Evolutionary conservation across 495 filamentous ascomycete genomes (phyloP), one percentile per base, ranked within the genome.

Genomic region (Penicillium dipodomyicola): DNA sequence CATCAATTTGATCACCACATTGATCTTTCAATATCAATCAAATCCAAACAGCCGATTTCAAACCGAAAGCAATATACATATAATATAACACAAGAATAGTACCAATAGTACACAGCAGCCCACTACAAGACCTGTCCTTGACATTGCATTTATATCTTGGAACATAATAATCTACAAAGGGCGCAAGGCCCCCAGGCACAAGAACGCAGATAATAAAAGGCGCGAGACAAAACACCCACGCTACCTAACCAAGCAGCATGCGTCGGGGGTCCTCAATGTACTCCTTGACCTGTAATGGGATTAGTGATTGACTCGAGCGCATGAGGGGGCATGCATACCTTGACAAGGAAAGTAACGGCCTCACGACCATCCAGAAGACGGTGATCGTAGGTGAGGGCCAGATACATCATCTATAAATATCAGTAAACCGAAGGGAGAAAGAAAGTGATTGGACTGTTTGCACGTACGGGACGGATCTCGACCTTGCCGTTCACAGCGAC

Each of bases 311-410:
- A 56, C 12, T 22, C 0, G 9, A 19, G 10, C 30, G 23, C 23
- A 19, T 1, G 45, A 50, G 22, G 15, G 12, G 19, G 32, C 12
- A 37, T 17, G 60, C 64, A 56, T 64, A 83, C 86, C 86, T 96
- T 97, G 43, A 98, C 88, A 60, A 98, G 78, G 83, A 98, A 98
- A 57, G 93, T 95, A 27, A 96, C 92, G 12, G 92, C 95, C 78
- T 98, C 94, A 64, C 94, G 85, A 25, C 94, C 95, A 72, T 97
- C 95, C 25, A 98, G 79, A 37, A 97, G 82, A 60, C 94, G 88
- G 73, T 98, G 94, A 67, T 98, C 94, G 69, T 98, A 98, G 15
- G 94, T 98, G 49, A 98, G 82, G 40, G 94, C 95, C 40, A 98
- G 84, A 62, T 96, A 97, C 94, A 98, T 98, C 91, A 98, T 97